Conservation (phyloP, 2,329 filamentous ascomycete genomes). For the Fusarium longipes region DNA sequence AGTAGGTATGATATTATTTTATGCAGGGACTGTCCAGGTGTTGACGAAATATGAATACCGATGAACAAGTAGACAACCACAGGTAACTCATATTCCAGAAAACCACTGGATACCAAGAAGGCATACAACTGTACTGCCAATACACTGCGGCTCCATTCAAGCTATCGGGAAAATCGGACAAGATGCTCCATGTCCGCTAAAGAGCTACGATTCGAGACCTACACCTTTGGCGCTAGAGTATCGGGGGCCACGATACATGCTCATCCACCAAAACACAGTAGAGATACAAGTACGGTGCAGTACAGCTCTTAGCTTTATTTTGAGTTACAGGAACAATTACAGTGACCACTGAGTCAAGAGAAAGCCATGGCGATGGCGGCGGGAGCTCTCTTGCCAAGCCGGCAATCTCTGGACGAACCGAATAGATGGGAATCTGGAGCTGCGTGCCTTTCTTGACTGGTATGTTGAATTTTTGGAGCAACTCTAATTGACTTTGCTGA, state of each 20-base stretch:
- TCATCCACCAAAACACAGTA: slow-evolving; percentile 11
- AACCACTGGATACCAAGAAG: not conserved
- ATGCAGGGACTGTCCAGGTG: slow-evolving; percentile 29
- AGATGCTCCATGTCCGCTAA: slow-evolving; percentile 8
- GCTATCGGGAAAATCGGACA: not conserved
- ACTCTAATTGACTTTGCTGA: slow-evolving; percentile 11
- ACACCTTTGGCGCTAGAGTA: slow-evolving; percentile 5
- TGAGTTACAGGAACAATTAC: slow-evolving; percentile 32
- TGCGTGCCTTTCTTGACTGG: not conserved
- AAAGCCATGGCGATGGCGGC: slow-evolving; percentile 7
- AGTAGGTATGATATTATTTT: not conserved
- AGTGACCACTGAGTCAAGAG: not conserved
- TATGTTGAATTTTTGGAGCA: slow-evolving; percentile 5
- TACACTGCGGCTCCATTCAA: not conserved
- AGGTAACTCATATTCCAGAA: not conserved
- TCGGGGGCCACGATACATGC: slow-evolving; percentile 24
- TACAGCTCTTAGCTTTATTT: slow-evolving; percentile 8
- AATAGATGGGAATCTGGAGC: slow-evolving; percentile 16
- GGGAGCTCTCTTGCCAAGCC: slow-evolving; percentile 31
- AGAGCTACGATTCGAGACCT: slow-evolving; percentile 13
- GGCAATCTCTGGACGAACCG: slow-evolving; percentile 29
- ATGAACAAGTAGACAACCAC: not conserved
- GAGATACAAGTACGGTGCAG: slow-evolving; percentile 4
- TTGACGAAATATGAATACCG: not conserved
- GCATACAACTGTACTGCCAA: not conserved